Evolutionary conservation across 352 stramenopile species (phyloP).

Genomic region (Phytophthora pseudosyringae): DNA sequence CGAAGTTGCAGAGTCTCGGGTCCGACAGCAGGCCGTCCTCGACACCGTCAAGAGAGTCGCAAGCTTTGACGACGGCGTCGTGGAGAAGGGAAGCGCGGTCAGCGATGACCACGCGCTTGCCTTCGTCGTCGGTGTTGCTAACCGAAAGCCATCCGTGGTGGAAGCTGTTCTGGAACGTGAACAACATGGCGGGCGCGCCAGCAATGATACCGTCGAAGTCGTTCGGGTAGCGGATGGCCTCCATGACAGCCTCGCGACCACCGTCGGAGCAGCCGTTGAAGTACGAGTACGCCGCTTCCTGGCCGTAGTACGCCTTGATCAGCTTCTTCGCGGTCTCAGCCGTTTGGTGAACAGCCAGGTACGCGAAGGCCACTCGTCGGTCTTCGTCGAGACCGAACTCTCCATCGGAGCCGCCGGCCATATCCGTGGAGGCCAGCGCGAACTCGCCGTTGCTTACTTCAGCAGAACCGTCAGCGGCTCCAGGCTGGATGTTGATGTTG

Average conservation of each 20-base stretch:
- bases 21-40: constrained; percentile 46
- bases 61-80: constrained; percentile 43
- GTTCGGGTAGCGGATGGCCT: constrained; percentile 45
- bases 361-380: constrained; percentile 40
- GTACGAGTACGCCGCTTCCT: constrained; percentile 46
- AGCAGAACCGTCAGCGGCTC: constrained; percentile 35
- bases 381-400: constrained; percentile 45
- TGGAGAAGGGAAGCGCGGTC: constrained; percentile 43
- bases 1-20: constrained; percentile 44
- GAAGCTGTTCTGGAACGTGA: constrained; percentile 52
- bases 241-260: constrained; percentile 49
- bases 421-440: constrained; percentile 36
- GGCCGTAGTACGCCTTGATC: constrained; percentile 48
- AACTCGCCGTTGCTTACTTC: constrained; percentile 42
- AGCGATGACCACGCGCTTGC: constrained; percentile 34
- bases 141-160: constrained; percentile 47
- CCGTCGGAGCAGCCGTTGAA: constrained; percentile 56
- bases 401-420: constrained; percentile 39
- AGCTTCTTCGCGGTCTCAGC: constrained; percentile 45
- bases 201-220: constrained; percentile 54
- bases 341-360: constrained; percentile 48
- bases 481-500: constrained; percentile 31
- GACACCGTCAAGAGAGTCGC: constrained; percentile 44
- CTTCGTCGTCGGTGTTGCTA: constrained; percentile 41
- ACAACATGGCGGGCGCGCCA: constrained; percentile 45